Base-by-base conservation (phyloP, 1,284 basidiomycete species). In the Cutaneotrichosporon mucoides region DNA sequence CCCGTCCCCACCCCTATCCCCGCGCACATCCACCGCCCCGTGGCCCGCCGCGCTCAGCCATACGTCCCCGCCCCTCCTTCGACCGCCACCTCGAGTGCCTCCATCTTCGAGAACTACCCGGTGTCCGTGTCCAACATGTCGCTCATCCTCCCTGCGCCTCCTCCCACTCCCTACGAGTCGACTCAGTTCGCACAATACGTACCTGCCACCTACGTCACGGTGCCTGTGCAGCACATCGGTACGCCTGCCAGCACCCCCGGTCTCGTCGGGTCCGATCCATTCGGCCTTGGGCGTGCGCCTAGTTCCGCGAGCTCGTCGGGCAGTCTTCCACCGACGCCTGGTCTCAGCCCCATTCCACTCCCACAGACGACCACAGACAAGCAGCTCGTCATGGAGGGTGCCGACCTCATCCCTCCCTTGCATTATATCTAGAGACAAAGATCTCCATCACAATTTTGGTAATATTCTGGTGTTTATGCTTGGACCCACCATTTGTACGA, bases 161-260 rank as follows among this genome's bases (percentile, higher is more conserved):
- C 46, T 35, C 46, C 33, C 33, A 48, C 33, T n/a, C 46, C 46
- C 34, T 48, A 41, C 46, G 24, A 13, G 11, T 15, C 46, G 24
- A 24, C 24, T 9, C 54, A 55, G 24, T 55, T 47, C 37, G 37
- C 37, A 9, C 45, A 47, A 16, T 33, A 51, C 16, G 33, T 13
- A 3, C 45, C 37, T 15, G 12, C 24, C 9, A 4, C 13, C 7
- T 53, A 44, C 52, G 24, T 40, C 37, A 24, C 49, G 7, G 38
- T 12, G 5, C 16, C 49, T 7, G 38, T 11, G 33, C n/a, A 11
- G 49, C 55, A 2, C 55, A 47, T 0, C 43, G 42, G 7, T 6
- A 61, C 59, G 2, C 59, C 59, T 0, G 59, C 48, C 6, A 44
- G 44, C 5, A 61, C 59, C 12, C 59, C 59, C 0, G 55, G 55